These are phyloP conservation scores for Cordyceps tenuipes DNA, from an alignment of 2,329 filamentous ascomycete species.

Conservation along the genomic window DNA sequence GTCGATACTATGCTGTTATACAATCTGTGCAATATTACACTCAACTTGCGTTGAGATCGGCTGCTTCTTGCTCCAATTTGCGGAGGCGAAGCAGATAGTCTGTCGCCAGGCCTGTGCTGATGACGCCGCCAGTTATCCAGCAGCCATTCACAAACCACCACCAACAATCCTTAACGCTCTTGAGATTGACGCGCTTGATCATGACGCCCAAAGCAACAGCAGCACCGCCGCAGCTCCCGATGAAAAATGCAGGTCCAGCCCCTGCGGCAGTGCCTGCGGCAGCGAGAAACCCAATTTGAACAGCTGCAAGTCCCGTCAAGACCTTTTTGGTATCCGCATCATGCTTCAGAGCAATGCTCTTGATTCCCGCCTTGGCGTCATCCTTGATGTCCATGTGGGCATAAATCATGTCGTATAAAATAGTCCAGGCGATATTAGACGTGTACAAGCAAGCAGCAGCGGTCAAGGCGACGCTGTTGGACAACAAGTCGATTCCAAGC, in stretches of 20 bases:
- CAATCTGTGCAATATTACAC: neutral
- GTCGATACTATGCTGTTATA: conserved; percentile 2
- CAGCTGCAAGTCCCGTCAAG: conserved; percentile 58
- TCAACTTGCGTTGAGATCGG: neutral
- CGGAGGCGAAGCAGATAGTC: conserved; percentile 52
- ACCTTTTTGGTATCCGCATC: conserved; percentile 70
- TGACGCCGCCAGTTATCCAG: conserved; percentile 57
- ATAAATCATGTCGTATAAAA: conserved; percentile 89
- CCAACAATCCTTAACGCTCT: conserved; percentile 61
- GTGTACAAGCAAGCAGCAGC: conserved; percentile 64
- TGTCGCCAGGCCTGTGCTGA: conserved; percentile 48
- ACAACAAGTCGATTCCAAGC: conserved; percentile 66
- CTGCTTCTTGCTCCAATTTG: conserved; percentile 17
- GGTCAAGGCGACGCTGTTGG: conserved; percentile 51
- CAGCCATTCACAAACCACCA: conserved; percentile 70
- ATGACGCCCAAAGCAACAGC: conserved; percentile 53
- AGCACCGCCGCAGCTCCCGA: conserved; percentile 59
- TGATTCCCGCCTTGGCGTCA: conserved; percentile 78
- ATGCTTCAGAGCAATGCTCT: conserved; percentile 76
- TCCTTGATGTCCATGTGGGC: conserved; percentile 88
- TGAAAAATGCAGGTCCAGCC: conserved; percentile 61
- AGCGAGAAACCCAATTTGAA: conserved; percentile 61
- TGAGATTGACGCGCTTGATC: conserved; percentile 59
- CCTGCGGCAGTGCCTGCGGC: conserved; percentile 60
- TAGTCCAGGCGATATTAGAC: conserved; percentile 77